Base-by-base conservation (phyloP, 164 flowering plant genomes). In the Nelumbo lutea region DNA sequence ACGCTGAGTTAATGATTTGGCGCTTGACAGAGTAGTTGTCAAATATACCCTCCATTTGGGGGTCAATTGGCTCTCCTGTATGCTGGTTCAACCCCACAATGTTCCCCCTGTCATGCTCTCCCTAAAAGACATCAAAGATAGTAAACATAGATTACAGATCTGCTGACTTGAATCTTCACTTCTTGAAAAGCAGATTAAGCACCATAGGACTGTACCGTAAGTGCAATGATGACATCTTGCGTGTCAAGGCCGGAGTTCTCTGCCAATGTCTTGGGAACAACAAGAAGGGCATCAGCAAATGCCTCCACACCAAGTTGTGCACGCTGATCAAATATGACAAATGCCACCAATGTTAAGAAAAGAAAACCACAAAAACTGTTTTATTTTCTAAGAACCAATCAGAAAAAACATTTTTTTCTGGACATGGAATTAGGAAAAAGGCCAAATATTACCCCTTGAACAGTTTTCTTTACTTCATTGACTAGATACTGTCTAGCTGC, bases 201-300 rank as follows among this genome's bases (percentile, higher is more conserved):
- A 59, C 40, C 0, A 55, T 43, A 60, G 52, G 14, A 44, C 3
- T 38, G 38, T 86, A 94, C 98, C 83, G 78, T 91, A 1, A 94
- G 90, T 38, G 90, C 75, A 75, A 96, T 90, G 50, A 96, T 87
- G 68, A 84, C 96, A 76, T 96, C 99, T 75, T 93, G 99, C 2
- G 96, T 96, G 70, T 96, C 99, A 71, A 96, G 97, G 63, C 99
- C 99, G 63, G 98, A 87, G 73, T 96, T 96, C 66, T 96, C 99
- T 58, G 99, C 96, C 57, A 96, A 90, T 14, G 96, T 93, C 81
- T 93, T 96, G 56, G 99, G 99, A 41, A 96, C 79, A 75, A 96
- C 92, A 63, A 96, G 91, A 75, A 96, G 98, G 8, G 99, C 99
- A 85, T 96, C 83, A 56, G 98, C 99, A 84, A 96, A 96, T 56